phyloP scores from a whole-genome alignment of 2,329 filamentous ascomycete genomes.

The Fusarium udum region DNA sequence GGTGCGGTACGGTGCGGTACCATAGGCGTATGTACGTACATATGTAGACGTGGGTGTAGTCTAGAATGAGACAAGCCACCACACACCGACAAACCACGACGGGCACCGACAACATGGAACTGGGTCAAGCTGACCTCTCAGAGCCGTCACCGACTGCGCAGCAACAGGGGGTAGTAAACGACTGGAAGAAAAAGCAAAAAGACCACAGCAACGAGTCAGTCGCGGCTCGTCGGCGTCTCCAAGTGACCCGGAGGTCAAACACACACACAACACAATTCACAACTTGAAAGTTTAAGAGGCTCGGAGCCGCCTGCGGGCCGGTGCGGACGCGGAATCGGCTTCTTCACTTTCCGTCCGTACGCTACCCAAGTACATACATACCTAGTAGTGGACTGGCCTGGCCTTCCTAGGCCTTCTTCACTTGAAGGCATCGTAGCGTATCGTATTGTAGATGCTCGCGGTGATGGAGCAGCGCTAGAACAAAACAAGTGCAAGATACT shows the following conservation, averaged over 20 bases:
- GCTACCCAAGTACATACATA: background rate
- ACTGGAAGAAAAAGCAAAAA: constrained; percentile 22
- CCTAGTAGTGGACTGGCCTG: background rate
- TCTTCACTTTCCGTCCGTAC: constrained; percentile 31
- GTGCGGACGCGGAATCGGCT: constrained; percentile 37
- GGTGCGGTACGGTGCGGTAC: background rate
- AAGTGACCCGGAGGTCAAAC: background rate
- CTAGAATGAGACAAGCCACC: constrained; percentile 25
- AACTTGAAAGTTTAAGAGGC: background rate
- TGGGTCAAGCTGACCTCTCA: constrained; percentile 41
- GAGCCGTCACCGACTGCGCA: constrained; percentile 5
- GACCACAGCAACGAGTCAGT: constrained; percentile 34
- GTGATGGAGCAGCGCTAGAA: constrained; percentile 8
- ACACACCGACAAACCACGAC: constrained; percentile 31
- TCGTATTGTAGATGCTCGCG: background rate
- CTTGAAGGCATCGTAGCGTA: background rate
- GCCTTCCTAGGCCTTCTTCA: background rate
- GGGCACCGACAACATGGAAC: constrained; percentile 46
- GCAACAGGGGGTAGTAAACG: constrained; percentile 2
- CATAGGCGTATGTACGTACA: background rate
- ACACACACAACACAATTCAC: background rate
- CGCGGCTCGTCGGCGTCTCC: constrained; percentile 3
- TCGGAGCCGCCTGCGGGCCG: constrained; percentile 32
- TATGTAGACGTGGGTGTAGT: background rate
- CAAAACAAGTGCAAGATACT: background rate